Base-by-base conservation (phyloP, 2,329 filamentous ascomycete genomes). In the Monosporascus sp. region DNA sequence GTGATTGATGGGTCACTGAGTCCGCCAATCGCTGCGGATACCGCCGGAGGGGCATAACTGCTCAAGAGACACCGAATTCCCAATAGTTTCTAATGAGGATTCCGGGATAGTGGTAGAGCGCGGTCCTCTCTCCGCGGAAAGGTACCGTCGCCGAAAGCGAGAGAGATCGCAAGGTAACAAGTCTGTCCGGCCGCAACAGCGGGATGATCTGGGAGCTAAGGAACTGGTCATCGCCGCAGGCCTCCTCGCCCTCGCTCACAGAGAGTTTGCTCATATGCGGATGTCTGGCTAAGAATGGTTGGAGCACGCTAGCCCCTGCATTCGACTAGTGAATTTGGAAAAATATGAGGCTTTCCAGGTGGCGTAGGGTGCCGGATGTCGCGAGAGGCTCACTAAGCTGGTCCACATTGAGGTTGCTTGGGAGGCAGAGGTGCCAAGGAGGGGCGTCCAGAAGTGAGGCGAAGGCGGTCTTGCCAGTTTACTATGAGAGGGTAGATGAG, bases 151-250 rank as follows among this genome's bases (percentile, higher is more conserved):
- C 48, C 52, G 46, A 35, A 55, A 8, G n/a, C 15, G 48, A 53
- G 20, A 55, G 54, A 5, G 54, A 53, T 20, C 37, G 52, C 9
- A 55, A 49, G 31, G 35, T 44, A 18, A 18, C 18, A 24, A 55
- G 53, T 2, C 8, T 26, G 9, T 24, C 43, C 15, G 6, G 26
- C 8, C 37, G 47, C 20, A 55, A 48, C 24, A 55, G 6, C 3
- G 53, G 53, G 8, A 52, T 46, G 24, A 55, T 50, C 14, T 37
- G 48, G 5, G 43, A 14, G 24, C 40, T 28, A 17, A 54, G 28
- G 44, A 18, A 31, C n/a, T 44, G n/a, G n/a, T 44, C 35, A 5
- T 24, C 18, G 31, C 5, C 14, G 17, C 15, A 6, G 20, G 43
- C 20, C 20, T 26, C 35, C 17, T 24, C 18, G 7, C 5, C 3